Evolutionary conservation across 768 basidiomycete genomes (phyloP).

Genomic region (Boletus barrowsii): DNA sequence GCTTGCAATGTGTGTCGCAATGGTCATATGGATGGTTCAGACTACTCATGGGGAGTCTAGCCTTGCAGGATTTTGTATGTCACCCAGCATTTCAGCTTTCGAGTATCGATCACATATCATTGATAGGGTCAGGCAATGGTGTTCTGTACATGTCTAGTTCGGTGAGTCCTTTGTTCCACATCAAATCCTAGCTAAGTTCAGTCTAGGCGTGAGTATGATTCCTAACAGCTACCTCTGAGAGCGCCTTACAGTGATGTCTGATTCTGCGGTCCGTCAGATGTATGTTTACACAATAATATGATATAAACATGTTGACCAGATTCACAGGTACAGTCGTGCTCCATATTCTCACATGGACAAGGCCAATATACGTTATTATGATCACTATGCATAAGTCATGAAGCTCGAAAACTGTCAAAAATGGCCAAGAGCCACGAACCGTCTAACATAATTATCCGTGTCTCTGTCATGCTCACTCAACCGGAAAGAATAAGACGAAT

Average conservation of each 20-base stretch:
- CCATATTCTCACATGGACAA: neutral
- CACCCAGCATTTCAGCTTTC: no score
- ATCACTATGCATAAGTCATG: no score
- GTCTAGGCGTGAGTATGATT: constrained; percentile 7
- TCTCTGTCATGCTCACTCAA: constrained; percentile 12
- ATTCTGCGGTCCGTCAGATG: neutral
- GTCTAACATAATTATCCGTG: constrained; percentile 15
- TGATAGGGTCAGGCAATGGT: no score
- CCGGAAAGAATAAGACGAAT: neutral
- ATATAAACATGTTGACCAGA: neutral
- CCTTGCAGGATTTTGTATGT: no score
- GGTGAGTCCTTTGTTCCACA: neutral
- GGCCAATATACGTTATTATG: neutral
- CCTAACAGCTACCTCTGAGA: no score
- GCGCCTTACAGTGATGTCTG: neutral
- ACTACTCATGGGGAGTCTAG: no score
- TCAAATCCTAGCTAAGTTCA: neutral
- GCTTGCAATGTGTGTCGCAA: no score
- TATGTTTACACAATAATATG: neutral
- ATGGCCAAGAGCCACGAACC: no score
- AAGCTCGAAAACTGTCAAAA: no score
- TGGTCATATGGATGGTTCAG: no score
- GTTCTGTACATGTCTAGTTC: neutral
- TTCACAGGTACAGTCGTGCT: neutral
- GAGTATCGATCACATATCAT: no score